phyloP scores from a whole-genome alignment of 768 basidiomycete species.

The Tubosaeta sp. region DNA sequence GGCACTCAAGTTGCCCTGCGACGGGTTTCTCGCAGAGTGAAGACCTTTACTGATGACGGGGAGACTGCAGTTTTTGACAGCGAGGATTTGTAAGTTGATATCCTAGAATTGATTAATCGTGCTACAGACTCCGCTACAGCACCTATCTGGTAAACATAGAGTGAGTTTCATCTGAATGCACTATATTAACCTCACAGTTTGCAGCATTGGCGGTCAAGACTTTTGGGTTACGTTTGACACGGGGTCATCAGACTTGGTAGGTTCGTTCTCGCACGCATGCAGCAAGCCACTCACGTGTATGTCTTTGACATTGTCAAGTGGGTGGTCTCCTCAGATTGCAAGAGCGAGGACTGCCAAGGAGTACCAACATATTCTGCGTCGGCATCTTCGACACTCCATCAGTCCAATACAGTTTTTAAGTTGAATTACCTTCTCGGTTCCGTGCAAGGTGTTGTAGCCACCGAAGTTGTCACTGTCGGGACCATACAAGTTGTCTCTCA shows the following conservation, averaged over 20 bases:
- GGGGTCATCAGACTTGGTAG: conserved; percentile 54
- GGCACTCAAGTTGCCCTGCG: conserved; percentile 22
- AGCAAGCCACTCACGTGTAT: conserved; percentile 1
- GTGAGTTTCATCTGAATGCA: conserved; percentile 20
- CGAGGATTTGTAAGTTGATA: conserved; percentile 31
- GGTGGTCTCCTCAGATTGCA: conserved; percentile 47
- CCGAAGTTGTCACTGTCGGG: conserved; percentile 46
- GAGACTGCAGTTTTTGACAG: conserved; percentile 25
- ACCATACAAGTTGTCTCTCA: conserved; percentile 43
- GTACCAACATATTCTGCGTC: conserved; percentile 39
- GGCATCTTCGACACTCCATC: conserved; percentile 27
- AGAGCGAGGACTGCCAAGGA: conserved; percentile 39
- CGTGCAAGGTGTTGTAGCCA: conserved; percentile 48
- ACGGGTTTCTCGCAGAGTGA: conserved; percentile 19
- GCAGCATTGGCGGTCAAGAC: conserved; percentile 40
- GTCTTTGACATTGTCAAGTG: conserved; percentile 36
- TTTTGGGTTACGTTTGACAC: conserved; percentile 51
- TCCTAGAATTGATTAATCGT: neutral
- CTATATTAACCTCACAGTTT: conserved; percentile 2
- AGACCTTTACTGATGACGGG: conserved; percentile 17
- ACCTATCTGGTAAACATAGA: conserved; percentile 38
- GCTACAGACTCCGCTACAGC: conserved; percentile 18
- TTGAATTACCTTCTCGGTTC: conserved; percentile 51
- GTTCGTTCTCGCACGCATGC: conserved; percentile 1
- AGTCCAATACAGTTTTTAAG: conserved; percentile 37